phyloP scores from a whole-genome alignment of 2,329 filamentous ascomycete species.

The Sclerotinia minor region DNA sequence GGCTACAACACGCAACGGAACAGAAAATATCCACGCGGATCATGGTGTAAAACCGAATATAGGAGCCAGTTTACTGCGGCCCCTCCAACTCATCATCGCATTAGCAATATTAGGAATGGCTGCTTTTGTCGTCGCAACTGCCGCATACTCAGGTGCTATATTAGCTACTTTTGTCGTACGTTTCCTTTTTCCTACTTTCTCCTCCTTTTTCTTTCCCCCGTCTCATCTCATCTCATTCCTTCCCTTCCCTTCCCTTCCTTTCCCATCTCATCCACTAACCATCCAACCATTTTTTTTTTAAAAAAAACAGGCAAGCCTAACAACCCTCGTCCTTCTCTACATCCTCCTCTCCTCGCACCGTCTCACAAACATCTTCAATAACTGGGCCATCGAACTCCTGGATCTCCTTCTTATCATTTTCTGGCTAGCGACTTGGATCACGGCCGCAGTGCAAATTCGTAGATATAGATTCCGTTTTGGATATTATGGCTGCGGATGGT shows the following conservation, averaged over 20 bases:
- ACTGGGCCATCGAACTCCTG: slow-evolving; percentile 18
- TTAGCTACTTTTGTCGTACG: slow-evolving; percentile 22
- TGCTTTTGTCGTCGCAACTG: slow-evolving; percentile 19
- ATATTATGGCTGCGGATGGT: slow-evolving; percentile 11
- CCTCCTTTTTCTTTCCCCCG: too few species aligned
- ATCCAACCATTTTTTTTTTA: too few species aligned
- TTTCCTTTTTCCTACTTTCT: too few species aligned
- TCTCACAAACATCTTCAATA: slow-evolving; percentile 17
- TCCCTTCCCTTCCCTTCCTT: not conserved
- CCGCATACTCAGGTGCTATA: slow-evolving; percentile 12
- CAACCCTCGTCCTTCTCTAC: slow-evolving; percentile 20
- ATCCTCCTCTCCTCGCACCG: slow-evolving; percentile 8
- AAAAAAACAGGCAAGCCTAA: slow-evolving; percentile 12
- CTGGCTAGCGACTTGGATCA: slow-evolving; percentile 20
- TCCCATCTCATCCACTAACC: not conserved
- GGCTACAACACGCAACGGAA: not conserved
- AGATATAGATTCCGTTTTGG: not conserved
- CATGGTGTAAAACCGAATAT: slow-evolving; percentile 5
- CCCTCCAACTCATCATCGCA: slow-evolving; percentile 14
- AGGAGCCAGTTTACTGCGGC: not conserved
- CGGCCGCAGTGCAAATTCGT: slow-evolving; percentile 1
- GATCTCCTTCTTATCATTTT: slow-evolving; percentile 16
- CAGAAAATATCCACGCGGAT: not conserved
- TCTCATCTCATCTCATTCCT: not conserved
- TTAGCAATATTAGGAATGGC: slow-evolving; percentile 17